Conservation (phyloP, 225 moss, liverwort and hornwort species). For the Polytrichum commune region DNA sequence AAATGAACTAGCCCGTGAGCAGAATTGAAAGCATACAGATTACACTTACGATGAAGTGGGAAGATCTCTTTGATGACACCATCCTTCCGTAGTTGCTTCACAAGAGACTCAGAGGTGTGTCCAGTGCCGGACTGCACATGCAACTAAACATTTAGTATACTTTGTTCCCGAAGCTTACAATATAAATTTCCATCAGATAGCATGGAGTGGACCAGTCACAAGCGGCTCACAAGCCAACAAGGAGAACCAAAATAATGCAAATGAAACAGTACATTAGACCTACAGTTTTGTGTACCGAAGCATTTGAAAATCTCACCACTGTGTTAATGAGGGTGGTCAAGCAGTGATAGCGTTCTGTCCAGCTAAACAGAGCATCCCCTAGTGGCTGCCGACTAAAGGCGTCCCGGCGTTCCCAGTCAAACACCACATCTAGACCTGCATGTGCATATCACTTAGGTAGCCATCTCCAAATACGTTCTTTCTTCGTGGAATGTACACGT, state of each 20-base stretch:
- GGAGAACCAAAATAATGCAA: too few species aligned
- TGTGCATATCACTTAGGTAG: too few species aligned
- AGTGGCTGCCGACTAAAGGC: constrained; percentile 69
- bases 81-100: constrained; percentile 51
- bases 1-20: too few species aligned
- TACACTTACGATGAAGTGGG: constrained; percentile 76
- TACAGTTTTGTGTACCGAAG: too few species aligned
- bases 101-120: constrained; percentile 35
- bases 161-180: too few species aligned
- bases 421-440: constrained; percentile 85
- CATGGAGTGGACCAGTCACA: too few species aligned
- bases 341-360: constrained; percentile 90
- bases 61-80: constrained; percentile 78
- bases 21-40: not conserved
- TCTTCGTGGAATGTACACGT: too few species aligned
- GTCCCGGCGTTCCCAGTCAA: constrained; percentile 76
- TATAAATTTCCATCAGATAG: too few species aligned
- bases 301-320: constrained; percentile 21
- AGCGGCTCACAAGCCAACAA: too few species aligned
- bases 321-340: constrained; percentile 38
- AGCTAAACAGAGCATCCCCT: constrained; percentile 78
- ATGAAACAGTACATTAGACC: too few species aligned
- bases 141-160: not conserved
- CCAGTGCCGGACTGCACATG: constrained; percentile 32
- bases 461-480: too few species aligned